Conservation (phyloP, 78 protist genomes). For the Protostelium mycophagum region DNA sequence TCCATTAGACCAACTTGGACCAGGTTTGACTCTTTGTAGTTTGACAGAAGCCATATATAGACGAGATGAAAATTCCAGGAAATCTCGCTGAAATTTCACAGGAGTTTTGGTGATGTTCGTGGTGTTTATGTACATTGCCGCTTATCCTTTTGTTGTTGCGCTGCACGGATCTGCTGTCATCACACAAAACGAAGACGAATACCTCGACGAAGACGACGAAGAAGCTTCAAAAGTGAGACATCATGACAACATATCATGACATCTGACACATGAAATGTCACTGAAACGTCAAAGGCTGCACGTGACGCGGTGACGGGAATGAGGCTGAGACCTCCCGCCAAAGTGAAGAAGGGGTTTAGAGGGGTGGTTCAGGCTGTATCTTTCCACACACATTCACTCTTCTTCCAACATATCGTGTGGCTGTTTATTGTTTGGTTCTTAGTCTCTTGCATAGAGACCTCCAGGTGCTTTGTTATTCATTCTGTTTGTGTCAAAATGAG, state of each 20-base stretch:
- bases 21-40: too few species aligned
- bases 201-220: not conserved
- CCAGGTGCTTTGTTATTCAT: too few species aligned
- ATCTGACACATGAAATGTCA: too few species aligned
- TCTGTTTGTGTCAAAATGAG: not conserved
- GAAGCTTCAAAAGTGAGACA: not conserved
- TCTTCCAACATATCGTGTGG: not conserved
- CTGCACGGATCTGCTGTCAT: not conserved
- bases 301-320: not conserved
- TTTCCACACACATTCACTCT: not conserved
- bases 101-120: not conserved
- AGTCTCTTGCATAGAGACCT: not conserved
- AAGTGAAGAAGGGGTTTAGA: not conserved
- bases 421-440: not conserved
- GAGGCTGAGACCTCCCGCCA: not conserved
- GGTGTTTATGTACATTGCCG: not conserved
- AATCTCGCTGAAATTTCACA: not conserved
- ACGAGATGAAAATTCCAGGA: too few species aligned
- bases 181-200: not conserved
- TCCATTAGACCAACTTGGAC: not conserved
- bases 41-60: too few species aligned
- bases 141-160: not conserved
- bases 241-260: not conserved
- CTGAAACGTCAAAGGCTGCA: not conserved
- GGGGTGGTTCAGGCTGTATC: not conserved